Evolutionary conservation across 2,329 filamentous ascomycete genomes (phyloP).

Genomic region (Arachnomyces sp.): DNA sequence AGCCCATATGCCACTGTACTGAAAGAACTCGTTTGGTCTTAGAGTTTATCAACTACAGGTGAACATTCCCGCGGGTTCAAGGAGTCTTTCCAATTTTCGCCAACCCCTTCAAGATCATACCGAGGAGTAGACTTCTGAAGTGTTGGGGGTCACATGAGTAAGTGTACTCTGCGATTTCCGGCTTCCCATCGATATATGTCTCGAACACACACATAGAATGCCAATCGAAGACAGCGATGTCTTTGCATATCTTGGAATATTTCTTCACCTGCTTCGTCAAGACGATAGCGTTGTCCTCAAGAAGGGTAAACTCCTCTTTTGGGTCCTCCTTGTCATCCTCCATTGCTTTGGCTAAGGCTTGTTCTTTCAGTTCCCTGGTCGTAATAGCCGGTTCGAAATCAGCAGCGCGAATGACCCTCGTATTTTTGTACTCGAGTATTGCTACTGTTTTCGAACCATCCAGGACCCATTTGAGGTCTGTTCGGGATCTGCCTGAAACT

Average conservation of each 20-base stretch:
- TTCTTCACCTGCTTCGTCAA: not conserved
- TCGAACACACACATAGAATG: slow-evolving; percentile 1
- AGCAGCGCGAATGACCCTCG: not conserved
- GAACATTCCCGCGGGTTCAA: too few relatives aligned
- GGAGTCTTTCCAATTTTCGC: too few relatives aligned
- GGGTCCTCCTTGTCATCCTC: too few relatives aligned
- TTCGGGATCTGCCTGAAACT: not conserved
- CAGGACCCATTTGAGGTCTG: not conserved
- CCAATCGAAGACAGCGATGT: not conserved
- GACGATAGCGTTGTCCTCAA: not conserved
- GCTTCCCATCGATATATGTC: not conserved
- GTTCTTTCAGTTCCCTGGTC: too few relatives aligned
- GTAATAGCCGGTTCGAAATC: not conserved
- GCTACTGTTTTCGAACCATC: not conserved
- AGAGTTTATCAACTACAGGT: too few relatives aligned
- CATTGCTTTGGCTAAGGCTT: too few relatives aligned
- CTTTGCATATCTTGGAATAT: not conserved
- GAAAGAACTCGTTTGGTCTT: too few relatives aligned
- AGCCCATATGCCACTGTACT: too few relatives aligned
- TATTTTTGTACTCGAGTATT: not conserved
- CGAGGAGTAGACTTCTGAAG: not conserved
- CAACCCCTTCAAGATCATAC: not conserved
- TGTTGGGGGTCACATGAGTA: too few relatives aligned
- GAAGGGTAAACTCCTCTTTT: not conserved
- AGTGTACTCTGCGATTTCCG: not conserved